These are phyloP conservation scores for Dalechampia spathulata DNA, from an alignment of 441 rosid species.

Conservation along the genomic window DNA sequence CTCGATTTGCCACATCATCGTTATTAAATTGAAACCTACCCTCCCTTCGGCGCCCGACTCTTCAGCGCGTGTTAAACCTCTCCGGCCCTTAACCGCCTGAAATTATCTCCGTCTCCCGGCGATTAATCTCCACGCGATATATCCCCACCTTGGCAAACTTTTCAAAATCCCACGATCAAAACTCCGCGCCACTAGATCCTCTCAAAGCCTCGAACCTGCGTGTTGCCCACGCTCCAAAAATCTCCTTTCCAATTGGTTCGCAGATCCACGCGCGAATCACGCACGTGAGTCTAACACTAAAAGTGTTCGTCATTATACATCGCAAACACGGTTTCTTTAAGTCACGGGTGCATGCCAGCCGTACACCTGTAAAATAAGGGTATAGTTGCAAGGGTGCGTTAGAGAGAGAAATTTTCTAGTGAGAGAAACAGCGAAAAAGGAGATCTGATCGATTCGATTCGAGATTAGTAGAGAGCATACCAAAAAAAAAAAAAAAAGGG, in stretches of 20 bases:
- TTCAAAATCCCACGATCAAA: slow-evolving; percentile 10
- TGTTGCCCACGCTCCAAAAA: not conserved
- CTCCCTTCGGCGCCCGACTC: not conserved
- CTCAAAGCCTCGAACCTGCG: not conserved
- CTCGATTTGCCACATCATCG: slow-evolving; percentile 1
- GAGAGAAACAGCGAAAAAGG: slow-evolving; percentile 18
- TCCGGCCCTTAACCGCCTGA: not conserved
- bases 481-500: slow-evolving; percentile 6
- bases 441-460: slow-evolving; percentile 35
- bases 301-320: slow-evolving; percentile 14
- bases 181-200: slow-evolving; percentile 20
- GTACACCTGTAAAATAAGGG: slow-evolving; percentile 66
- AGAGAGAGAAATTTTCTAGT: slow-evolving; percentile 5
- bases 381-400: slow-evolving; percentile 14
- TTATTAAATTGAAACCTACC: not conserved
- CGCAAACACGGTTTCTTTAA: slow-evolving; percentile 23
- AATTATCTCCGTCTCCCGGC: not conserved
- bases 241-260: not conserved
- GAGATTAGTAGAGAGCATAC: not conserved
- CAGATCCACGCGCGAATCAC: slow-evolving; percentile 10
- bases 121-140: slow-evolving; percentile 11
- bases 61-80: slow-evolving; percentile 17
- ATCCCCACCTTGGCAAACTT: not conserved
- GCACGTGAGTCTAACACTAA: slow-evolving; percentile 9
- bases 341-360: slow-evolving; percentile 32